These are phyloP conservation scores for Bruguiera sexangula DNA, from an alignment of 345 rosid genomes.

Conservation along the genomic window DNA sequence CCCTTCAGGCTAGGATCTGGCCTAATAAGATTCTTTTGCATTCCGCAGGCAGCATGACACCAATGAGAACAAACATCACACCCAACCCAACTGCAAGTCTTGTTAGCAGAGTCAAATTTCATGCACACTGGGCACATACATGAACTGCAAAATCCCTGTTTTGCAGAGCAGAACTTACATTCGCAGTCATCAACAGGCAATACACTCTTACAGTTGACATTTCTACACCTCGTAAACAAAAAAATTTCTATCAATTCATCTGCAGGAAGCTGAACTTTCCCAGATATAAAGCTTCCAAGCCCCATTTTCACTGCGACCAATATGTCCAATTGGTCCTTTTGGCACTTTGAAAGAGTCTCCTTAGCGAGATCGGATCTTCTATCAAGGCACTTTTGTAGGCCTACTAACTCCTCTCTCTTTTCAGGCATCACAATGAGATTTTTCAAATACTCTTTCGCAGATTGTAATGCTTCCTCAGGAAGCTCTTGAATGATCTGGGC, in stretches of 20 bases:
- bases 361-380: constrained; percentile 82
- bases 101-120: constrained; percentile 82
- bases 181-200: constrained; percentile 98
- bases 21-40: constrained; percentile 70
- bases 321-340: constrained; percentile 68
- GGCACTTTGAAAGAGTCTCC: constrained; percentile 82
- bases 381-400: constrained; percentile 60
- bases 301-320: constrained; percentile 75
- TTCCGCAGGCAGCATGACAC: constrained; percentile 98
- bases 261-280: constrained; percentile 48
- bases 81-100: constrained; percentile 99
- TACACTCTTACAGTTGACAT: constrained; percentile 68
- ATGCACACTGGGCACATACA: constrained; percentile 97
- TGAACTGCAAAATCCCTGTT: constrained; percentile 89
- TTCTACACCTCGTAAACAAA: constrained; percentile 73
- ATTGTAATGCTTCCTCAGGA: constrained; percentile 64
- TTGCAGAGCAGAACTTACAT: constrained; percentile 80
- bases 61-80: constrained; percentile 98
- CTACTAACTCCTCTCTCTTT: constrained; percentile 58
- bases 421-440: constrained; percentile 53
- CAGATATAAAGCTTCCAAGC: constrained; percentile 59
- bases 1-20: constrained; percentile 86
- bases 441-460: constrained; percentile 62
- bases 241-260: constrained; percentile 76
- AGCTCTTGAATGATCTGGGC: constrained; percentile 72